These are phyloP conservation scores for Dichotomopilus funicola DNA, from an alignment of 2,329 filamentous ascomycete species.

Conservation along the genomic window DNA sequence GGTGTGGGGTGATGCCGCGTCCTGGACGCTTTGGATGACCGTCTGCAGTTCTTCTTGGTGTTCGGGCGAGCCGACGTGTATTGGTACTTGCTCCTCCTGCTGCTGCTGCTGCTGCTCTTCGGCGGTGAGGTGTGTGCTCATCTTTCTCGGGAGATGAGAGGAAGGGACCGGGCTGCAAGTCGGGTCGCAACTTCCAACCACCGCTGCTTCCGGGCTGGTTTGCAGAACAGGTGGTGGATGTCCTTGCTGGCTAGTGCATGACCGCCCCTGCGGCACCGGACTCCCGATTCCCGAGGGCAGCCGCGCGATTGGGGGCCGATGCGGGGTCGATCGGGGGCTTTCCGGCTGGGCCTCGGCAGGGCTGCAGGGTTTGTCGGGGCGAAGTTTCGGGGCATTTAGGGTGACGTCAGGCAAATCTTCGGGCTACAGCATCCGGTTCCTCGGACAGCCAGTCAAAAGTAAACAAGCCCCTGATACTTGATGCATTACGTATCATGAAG, in stretches of 20 bases:
- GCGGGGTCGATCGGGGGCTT: not conserved
- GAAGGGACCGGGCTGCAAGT: not conserved
- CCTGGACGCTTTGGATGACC: conserved; percentile 20
- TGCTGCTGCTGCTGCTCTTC: not conserved
- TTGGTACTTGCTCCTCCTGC: not conserved
- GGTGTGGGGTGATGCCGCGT: conserved; percentile 12
- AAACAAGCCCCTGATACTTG: too few relatives aligned
- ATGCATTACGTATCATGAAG: too few relatives aligned
- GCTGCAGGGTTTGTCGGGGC: not conserved
- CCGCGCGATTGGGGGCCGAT: not conserved
- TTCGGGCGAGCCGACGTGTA: not conserved
- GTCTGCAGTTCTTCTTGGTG: conserved; percentile 16
- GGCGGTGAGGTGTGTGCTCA: conserved; percentile 9
- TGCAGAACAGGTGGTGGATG: too few relatives aligned
- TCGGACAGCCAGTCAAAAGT: too few relatives aligned
- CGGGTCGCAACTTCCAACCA: not conserved
- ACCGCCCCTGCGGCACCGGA: too few relatives aligned
- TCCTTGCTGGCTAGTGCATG: too few relatives aligned
- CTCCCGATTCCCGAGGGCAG: not conserved
- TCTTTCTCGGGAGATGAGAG: conserved; percentile 3
- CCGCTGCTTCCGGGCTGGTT: too few relatives aligned
- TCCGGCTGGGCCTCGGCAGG: conserved; percentile 1
- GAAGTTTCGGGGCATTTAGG: not conserved
- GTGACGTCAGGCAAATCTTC: not conserved
- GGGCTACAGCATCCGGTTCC: too few relatives aligned